Base-by-base conservation (phyloP, 2,329 filamentous ascomycete genomes). In the Fulvia fulva region DNA sequence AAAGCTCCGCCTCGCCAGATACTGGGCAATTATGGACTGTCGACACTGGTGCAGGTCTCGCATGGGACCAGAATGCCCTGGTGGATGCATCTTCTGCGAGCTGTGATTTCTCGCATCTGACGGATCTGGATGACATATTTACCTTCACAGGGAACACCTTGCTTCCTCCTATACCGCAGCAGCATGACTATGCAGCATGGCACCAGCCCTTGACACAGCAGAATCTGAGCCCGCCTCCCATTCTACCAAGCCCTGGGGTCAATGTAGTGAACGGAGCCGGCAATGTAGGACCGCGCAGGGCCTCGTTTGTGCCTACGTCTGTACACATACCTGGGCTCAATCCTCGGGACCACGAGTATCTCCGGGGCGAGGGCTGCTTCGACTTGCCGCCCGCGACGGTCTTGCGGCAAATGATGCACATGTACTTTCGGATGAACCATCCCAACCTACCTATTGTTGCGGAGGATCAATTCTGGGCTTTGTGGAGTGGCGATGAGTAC, bases 121-220 rank as follows among this genome's bases (percentile, higher is more conserved):
- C 59, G 2, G 63, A 61, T 41, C 52, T 65, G 51, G 63, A 65
- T 30, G 63, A 65, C 19, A 63, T 65, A 21, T 65, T 65, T 45
- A 59, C 63, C 23, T 65, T 62, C 47, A 65, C 63, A 23, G 63
- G 59, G 6, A 62, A 64, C 30, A 58, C 62, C 2, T 64, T 62
- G 51, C 54, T 63, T 50, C 55, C 58, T 34, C 50, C 62, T 19
- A 30, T 61, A 19, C 59, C 59, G 43, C 56, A 59, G 14, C 55
- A 46, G 14, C 55, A 55, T 28, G 51, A 53, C 28, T 59, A 60
- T 32, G 59, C 59, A 11, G 55, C 55, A 16, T 58, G 55, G 32
- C 58, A 54, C n/a, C 55, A 56, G 41, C 53, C 60, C 11, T 61
- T 57, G 37, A 53, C 50, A 21, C 57, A 59, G 25, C 60, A 53